Evolutionary conservation across 2,329 filamentous ascomycete species (phyloP).

Genomic region (Rosellinia necatrix): DNA sequence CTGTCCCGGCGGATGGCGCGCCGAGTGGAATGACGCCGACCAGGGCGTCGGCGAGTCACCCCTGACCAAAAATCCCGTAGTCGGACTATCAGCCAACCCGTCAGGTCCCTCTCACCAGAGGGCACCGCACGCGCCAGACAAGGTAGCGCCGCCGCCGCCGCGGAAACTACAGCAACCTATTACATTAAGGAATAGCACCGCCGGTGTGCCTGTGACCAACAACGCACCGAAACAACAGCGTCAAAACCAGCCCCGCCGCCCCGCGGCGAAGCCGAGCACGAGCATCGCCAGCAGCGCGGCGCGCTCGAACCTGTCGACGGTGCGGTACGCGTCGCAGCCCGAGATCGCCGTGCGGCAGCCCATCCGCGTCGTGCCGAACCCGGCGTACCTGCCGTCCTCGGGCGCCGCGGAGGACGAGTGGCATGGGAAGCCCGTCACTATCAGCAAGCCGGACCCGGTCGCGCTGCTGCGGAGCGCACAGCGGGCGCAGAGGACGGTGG

Average conservation of each 20-base stretch:
- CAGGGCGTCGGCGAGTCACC: slow-evolving; percentile 23
- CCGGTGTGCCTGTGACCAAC: too few relatives aligned
- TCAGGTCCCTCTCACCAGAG: slow-evolving; percentile 4
- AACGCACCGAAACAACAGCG: not conserved
- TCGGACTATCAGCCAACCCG: slow-evolving; percentile 3
- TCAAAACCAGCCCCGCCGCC: not conserved
- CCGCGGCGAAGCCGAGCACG: slow-evolving; percentile 31
- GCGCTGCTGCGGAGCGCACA: slow-evolving; percentile 21
- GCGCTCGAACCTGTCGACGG: slow-evolving; percentile 35
- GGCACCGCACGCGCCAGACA: not conserved
- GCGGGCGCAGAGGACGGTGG: slow-evolving; percentile 16
- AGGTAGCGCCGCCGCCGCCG: not conserved
- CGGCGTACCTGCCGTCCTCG: slow-evolving; percentile 27
- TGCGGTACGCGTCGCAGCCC: slow-evolving; percentile 36
- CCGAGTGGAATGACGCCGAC: slow-evolving; percentile 34
- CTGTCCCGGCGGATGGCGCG: slow-evolving; percentile 36
- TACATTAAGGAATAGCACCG: not conserved
- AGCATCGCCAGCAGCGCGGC: slow-evolving; percentile 34
- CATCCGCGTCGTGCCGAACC: slow-evolving; percentile 34
- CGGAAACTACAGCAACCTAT: not conserved
- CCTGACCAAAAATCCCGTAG: not conserved
- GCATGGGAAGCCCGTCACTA: not conserved
- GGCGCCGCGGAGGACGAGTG: not conserved
- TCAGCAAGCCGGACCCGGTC: slow-evolving; percentile 26
- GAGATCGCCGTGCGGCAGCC: slow-evolving; percentile 37